Evolutionary conservation across 2,329 filamentous ascomycete species (phyloP).

Genomic region (Xylaria sp.): DNA sequence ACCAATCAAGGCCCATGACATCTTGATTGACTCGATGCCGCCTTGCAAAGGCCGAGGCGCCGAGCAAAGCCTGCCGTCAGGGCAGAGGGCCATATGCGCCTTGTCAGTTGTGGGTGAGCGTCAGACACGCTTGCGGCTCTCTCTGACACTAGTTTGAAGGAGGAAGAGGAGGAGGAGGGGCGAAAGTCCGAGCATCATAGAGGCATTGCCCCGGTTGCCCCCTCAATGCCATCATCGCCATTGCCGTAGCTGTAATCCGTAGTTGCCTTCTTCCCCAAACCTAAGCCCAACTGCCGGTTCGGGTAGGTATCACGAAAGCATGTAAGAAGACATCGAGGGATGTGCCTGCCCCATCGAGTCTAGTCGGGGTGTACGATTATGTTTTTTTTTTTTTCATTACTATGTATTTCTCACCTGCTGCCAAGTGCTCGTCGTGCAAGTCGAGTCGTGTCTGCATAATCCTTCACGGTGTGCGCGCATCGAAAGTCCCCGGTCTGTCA

Average conservation of each 20-base stretch:
- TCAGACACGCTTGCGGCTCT: background rate
- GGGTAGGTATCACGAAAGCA: background rate
- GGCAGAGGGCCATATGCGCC: background rate
- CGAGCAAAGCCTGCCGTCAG: background rate
- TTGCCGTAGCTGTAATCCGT: too few species aligned
- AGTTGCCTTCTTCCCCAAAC: too few species aligned
- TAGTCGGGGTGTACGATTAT: background rate
- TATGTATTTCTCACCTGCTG: too few species aligned
- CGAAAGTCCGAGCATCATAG: too few species aligned
- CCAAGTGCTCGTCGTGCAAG: too few species aligned
- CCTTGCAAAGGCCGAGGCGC: background rate
- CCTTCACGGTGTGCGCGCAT: too few species aligned
- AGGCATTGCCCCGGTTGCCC: background rate
- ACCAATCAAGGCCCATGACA: background rate
- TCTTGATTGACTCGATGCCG: background rate
- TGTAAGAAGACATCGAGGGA: background rate
- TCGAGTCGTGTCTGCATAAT: too few species aligned
- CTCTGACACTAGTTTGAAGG: background rate
- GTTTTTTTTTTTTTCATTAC: too few species aligned
- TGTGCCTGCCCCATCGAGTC: background rate
- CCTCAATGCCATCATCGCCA: too few species aligned
- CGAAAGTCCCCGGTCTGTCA: too few species aligned
- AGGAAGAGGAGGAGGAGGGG: too few species aligned
- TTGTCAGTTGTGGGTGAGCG: background rate
- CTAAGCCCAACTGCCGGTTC: background rate